phyloP scores from a whole-genome alignment of 2,329 filamentous ascomycete species.

The Penicillium digitatum region DNA sequence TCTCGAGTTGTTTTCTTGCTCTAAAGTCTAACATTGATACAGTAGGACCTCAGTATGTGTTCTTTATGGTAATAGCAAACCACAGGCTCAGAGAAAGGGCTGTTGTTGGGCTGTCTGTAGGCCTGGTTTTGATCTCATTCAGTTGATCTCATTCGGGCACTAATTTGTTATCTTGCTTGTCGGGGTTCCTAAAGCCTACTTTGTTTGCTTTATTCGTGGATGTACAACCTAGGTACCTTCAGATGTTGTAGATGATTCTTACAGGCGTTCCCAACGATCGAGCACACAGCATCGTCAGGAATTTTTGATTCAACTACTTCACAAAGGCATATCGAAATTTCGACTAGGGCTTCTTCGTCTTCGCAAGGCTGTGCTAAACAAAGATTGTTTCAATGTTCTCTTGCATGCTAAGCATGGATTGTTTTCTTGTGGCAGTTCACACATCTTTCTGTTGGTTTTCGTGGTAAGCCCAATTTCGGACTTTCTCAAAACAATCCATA shows the following conservation, averaged over 20 bases:
- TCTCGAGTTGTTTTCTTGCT: constrained; percentile 12
- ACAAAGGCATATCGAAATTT: background rate
- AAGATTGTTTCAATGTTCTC: background rate
- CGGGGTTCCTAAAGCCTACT: no score
- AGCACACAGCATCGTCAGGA: background rate
- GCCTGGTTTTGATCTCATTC: background rate
- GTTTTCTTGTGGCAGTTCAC: background rate
- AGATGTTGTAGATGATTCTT: background rate
- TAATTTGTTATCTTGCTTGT: background rate
- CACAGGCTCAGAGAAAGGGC: background rate
- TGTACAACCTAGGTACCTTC: background rate
- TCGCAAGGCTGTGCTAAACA: background rate
- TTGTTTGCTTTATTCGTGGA: background rate
- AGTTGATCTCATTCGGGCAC: background rate
- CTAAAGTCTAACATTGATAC: background rate
- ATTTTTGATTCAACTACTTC: background rate
- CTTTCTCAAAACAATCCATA: background rate
- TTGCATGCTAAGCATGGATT: background rate
- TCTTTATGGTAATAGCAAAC: background rate
- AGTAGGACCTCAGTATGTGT: background rate
- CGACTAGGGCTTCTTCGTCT: background rate
- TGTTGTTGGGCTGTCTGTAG: background rate
- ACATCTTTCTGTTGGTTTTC: background rate
- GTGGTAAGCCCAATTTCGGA: background rate
- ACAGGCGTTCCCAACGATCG: background rate